Evolutionary conservation across 345 rosid species (phyloP), one percentile per base, ranked within the genome.

Genomic region (Limnanthes douglasii): DNA sequence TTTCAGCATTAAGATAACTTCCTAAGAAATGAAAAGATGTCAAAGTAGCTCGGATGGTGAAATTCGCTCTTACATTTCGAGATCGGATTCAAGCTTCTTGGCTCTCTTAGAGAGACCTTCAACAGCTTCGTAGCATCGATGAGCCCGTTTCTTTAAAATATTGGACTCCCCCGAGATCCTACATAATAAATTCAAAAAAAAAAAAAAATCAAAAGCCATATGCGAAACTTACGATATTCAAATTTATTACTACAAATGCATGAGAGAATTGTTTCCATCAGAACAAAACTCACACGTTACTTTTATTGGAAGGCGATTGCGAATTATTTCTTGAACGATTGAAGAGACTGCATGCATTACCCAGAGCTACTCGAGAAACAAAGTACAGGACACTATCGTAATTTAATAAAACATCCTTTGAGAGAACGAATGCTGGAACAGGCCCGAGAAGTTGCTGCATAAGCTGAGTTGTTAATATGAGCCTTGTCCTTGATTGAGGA

Each of bases 31-130:
- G 1, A 12, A 46, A 17, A 8, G 31, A 45, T 9, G 28, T 9
- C 9, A 24, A 17, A 35, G 19, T 30, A 21, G 43, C 41, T 35
- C 0, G n/a, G n/a, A n/a, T n/a, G n/a, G n/a, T n/a, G n/a, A n/a
- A n/a, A n/a, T n/a, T n/a, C n/a, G n/a, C n/a, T n/a, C 48, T 30
- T 57, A 79, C 95, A 88, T 79, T 37, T 53, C 52, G 11, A 76
- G 43, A 34, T 56, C 66, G 43, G 47, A 58, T 57, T 61, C 81
- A 34, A 73, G 61, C 46, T 63, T 61, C 61, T 46, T 61, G 8
- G 64, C 59, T 63, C 70, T 69, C 37, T 54, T 57, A 33, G 53
- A 59, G 31, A 79, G 38, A 21, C 37, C 59, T 44, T 73, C 82
- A 49, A 72, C 60, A 45, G 40, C 51, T 50, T 61, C 46, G 18